Conservation (phyloP, 2,329 filamentous ascomycete species). For the Exophiala viscosa region DNA sequence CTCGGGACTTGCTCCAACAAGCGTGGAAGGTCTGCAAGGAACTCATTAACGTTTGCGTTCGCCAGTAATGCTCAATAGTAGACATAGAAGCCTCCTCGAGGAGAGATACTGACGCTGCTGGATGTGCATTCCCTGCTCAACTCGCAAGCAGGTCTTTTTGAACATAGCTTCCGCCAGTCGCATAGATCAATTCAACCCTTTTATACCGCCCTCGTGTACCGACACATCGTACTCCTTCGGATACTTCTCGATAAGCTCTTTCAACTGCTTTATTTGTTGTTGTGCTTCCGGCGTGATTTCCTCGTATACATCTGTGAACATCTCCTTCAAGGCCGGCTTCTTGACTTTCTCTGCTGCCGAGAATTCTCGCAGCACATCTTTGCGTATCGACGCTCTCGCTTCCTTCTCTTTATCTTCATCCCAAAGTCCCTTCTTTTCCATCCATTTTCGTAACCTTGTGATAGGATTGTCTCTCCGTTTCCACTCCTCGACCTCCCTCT, state of each 20-base stretch:
- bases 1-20: no score
- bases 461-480: conserved; percentile 86
- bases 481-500: conserved; percentile 93
- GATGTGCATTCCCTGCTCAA: no score
- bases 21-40: no score
- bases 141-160: no score
- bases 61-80: no score
- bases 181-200: conserved; percentile 51
- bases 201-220: conserved; percentile 69
- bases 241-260: conserved; percentile 73
- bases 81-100: no score
- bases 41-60: no score
- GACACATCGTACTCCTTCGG: conserved; percentile 86
- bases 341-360: conserved; percentile 61
- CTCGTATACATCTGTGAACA: conserved; percentile 87
- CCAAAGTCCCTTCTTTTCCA: conserved; percentile 81
- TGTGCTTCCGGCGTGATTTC: conserved; percentile 74
- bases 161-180: no score
- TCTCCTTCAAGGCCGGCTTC: conserved; percentile 51
- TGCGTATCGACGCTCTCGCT: conserved; percentile 61
- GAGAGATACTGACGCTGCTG: no score
- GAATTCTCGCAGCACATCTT: conserved; percentile 79
- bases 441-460: conserved; percentile 79
- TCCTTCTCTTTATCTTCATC: conserved; percentile 77
- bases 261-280: conserved; percentile 72